These are phyloP conservation scores for Neurospora intermedia DNA, from an alignment of 495 filamentous ascomycete species.

Conservation along the genomic window DNA sequence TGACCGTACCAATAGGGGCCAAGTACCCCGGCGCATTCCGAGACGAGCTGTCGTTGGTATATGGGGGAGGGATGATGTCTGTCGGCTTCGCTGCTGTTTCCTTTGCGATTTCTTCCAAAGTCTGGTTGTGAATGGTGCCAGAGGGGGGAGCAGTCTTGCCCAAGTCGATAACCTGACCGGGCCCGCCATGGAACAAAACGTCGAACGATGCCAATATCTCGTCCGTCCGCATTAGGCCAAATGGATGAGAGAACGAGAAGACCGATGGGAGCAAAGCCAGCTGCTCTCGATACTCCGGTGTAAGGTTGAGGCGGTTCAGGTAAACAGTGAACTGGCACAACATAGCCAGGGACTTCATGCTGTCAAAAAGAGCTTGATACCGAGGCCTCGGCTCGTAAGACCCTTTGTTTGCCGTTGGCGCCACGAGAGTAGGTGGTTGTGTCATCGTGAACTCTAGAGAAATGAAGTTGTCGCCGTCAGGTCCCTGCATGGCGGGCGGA, in stretches of 20 bases:
- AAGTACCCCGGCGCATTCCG: background rate
- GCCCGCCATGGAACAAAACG: background rate
- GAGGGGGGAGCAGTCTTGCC: background rate
- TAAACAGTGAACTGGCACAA: slow-evolving; percentile 1
- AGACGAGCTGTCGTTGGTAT: background rate
- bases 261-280: background rate
- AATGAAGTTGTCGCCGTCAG: background rate
- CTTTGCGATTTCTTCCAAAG: background rate
- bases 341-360: background rate
- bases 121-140: background rate
- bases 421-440: background rate
- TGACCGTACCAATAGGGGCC: background rate
- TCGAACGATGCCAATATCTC: background rate
- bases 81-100: background rate
- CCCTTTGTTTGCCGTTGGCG: background rate
- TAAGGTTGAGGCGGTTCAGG: background rate
- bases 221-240: background rate
- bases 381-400: background rate
- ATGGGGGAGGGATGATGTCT: background rate
- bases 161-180: background rate
- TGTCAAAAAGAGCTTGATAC: background rate
- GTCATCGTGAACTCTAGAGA: background rate
- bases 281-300: background rate
- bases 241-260: background rate
- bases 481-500: background rate